These are phyloP conservation scores for Rhodomyrtus psidioides DNA, from an alignment of 441 rosid genomes.

Conservation along the genomic window DNA sequence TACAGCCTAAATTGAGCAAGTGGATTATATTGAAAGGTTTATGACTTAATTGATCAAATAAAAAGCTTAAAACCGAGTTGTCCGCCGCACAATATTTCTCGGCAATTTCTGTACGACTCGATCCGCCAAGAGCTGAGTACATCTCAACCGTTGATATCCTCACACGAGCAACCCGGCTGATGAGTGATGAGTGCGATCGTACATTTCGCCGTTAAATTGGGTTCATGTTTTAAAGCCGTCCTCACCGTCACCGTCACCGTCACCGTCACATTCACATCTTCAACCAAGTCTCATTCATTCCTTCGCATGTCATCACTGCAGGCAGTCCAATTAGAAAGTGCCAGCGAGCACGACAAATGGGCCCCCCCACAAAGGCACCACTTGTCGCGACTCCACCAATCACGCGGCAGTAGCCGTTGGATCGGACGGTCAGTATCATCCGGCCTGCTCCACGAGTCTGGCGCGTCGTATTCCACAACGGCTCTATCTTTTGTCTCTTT, in stretches of 20 bases:
- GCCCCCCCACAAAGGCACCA: background rate
- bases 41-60: accelerated
- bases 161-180: too few relatives aligned
- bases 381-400: slow-evolving; percentile 11
- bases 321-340: background rate
- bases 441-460: background rate
- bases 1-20: accelerated
- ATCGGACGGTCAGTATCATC: slow-evolving; percentile 3
- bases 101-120: too few relatives aligned
- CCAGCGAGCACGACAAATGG: accelerated
- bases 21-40: accelerated
- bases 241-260: background rate
- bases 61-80: too few relatives aligned
- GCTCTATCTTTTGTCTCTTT: background rate
- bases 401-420: slow-evolving; percentile 16
- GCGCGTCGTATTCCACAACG: background rate
- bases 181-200: too few relatives aligned
- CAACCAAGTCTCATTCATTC: background rate
- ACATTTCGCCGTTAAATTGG: too few relatives aligned
- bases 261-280: background rate
- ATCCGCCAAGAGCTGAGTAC: too few relatives aligned
- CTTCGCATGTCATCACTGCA: background rate
- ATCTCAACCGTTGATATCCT: too few relatives aligned
- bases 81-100: too few relatives aligned
- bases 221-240: background rate